Base-by-base conservation (phyloP, 2,329 filamentous ascomycete genomes). In the Coccinonectria pachysandricola region DNA sequence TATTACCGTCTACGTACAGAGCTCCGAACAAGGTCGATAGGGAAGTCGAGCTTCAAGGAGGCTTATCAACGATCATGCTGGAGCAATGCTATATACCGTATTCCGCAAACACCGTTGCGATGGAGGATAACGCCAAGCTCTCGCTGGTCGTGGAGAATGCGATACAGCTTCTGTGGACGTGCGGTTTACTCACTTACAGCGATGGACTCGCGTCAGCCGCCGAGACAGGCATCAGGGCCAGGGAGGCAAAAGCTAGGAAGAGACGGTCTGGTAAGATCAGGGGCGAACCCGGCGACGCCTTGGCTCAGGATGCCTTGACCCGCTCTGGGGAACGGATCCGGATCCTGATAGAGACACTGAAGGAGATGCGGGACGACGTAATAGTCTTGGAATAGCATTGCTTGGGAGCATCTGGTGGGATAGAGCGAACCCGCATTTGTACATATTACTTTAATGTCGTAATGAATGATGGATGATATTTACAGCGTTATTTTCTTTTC, bases 121-220 rank as follows among this genome's bases (percentile, higher is more conserved):
- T 68, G 1, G 65, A 71, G 12, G 79, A 85, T 36, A 87, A 91
- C 40, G 75, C 77, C 15, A 81, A 80, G 48, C 62, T 87, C 19
- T 76, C 77, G 2, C 53, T 87, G 7, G 51, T 81, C 15, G 56
- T 85, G 0, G 83, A 88, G 53, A 64, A 63, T 2, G 52, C 84
- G 25, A 44, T 83, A 15, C 64, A 75, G 23, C 54, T 75, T 6
- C 51, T 69, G 3, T 66, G 60, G 53, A 30, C 31, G 3, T 43
- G 48, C 14, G 52, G 53, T 8, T 39, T 43, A 12, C 36, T 60
- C 8, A 31, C 34, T 2, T 60, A 62, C 36, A 53, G 52, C 15
- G 34, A 46, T 1, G 35, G 36, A 4, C 45, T 73, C 10, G 47
- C 46, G 10, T 35, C 36, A 5, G 63, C 63, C 0, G 58, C 62